These are phyloP conservation scores for Olyra latifolia DNA, from an alignment of 176 grass and related monocot species.

Conservation along the genomic window DNA sequence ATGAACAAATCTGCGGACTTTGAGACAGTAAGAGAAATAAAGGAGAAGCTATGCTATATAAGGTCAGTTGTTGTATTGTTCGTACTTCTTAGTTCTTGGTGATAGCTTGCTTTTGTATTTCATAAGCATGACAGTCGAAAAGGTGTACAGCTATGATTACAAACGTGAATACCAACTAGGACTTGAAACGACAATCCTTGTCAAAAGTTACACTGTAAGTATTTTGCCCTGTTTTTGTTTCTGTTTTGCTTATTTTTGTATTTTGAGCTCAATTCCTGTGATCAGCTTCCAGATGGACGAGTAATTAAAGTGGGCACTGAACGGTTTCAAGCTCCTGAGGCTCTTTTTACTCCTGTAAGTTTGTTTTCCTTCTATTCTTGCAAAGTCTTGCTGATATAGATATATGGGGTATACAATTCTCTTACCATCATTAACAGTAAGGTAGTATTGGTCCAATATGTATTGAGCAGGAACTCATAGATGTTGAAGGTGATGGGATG, in stretches of 20 bases:
- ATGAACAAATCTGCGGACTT: slow-evolving; percentile 98
- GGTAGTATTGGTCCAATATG: slow-evolving; percentile 17
- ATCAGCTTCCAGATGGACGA: slow-evolving; percentile 98
- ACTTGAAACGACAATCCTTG: slow-evolving; percentile 97
- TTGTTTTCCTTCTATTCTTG: slow-evolving; percentile 13
- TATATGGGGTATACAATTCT: neutral
- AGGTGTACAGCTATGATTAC: slow-evolving; percentile 81
- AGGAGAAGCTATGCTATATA: slow-evolving; percentile 93
- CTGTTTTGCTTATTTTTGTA: slow-evolving; percentile 2
- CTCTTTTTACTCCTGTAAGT: slow-evolving; percentile 93
- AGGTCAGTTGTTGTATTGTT: slow-evolving; percentile 51
- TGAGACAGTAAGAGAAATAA: slow-evolving; percentile 94
- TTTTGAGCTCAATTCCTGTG: slow-evolving; percentile 41
- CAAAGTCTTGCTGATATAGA: slow-evolving; percentile 4
- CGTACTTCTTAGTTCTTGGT: neutral
- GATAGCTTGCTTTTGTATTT: slow-evolving; percentile 19
- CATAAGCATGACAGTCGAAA: slow-evolving; percentile 29
- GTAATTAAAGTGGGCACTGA: slow-evolving; percentile 99
- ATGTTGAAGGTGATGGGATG: slow-evolving; percentile 98
- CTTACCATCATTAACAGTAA: neutral
- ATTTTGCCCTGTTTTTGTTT: slow-evolving; percentile 28
- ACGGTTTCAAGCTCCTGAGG: slow-evolving; percentile 91
- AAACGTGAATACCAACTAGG: slow-evolving; percentile 95
- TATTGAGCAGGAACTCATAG: slow-evolving; percentile 75
- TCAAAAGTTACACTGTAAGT: slow-evolving; percentile 96